Base-by-base conservation (phyloP, 164 flowering plant genomes). In the Annona squamosa region DNA sequence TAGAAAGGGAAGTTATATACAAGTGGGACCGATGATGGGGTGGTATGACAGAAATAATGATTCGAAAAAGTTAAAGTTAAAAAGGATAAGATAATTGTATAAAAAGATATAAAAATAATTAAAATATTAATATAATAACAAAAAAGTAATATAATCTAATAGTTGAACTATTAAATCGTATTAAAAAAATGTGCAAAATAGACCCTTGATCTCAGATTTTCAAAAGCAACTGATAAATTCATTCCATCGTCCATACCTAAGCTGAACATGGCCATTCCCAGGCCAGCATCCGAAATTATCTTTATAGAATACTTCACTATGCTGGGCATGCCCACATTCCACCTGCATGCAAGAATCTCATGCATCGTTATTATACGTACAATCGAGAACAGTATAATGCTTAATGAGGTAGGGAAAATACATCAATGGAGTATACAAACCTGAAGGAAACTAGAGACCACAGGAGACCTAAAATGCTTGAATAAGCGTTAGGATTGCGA, bases 251-350 rank as follows among this genome's bases (percentile, higher is more conserved):
- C 46, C 69, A 42, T 81, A 83, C 89, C 92, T 74, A 89, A 79
- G 70, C 90, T 87, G 80, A 89, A 89, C 93, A 87, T 89, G 43
- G 91, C 89, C 93, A 87, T 89, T 46, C 91, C 93, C 57, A 87
- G 86, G 1, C 91, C 91, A 5, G 91, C 90, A 78, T 89, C 89
- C 5, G 93, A 87, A n/a, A 89, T 80, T 70, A 89, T 87, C 71
- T 84, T 80, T 10, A 87, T 84, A 2, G 93, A 89, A 56, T 83
- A 74, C 66, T 85, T 79, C 12, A 89, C 77, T 76, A 89, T 70
- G 63, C 79, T 85, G 1, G 93, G 93, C 93, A 86, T 85, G 57
- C 82, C 82, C 5, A 89, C 82, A 59, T 81, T 56, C 88, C 87
- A 87, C 80, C 93, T 89, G 84, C 69, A n/a, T 26, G 37, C 37